phyloP scores from a whole-genome alignment of 495 filamentous ascomycete species.

The Gamarada debralockiae region DNA sequence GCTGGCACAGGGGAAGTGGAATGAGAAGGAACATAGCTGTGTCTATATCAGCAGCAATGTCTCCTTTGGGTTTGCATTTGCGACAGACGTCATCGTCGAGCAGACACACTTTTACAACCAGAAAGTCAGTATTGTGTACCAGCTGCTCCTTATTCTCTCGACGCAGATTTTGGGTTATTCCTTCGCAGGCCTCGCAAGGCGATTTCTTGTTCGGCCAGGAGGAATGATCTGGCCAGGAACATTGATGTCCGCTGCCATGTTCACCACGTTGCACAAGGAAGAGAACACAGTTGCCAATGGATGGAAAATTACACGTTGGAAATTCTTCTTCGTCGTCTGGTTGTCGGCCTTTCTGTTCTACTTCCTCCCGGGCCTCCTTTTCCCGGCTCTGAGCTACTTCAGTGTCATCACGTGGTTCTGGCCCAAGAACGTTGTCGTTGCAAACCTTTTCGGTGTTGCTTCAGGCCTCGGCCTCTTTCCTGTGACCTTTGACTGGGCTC shows the following conservation, averaged over 20 bases:
- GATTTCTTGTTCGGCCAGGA: conserved; percentile 75
- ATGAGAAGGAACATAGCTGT: conserved; percentile 82
- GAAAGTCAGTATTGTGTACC: conserved; percentile 67
- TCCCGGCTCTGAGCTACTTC: conserved; percentile 87
- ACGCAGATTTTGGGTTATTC: conserved; percentile 84
- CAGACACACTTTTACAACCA: conserved; percentile 86
- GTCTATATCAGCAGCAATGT: conserved; percentile 89
- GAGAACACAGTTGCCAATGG: conserved; percentile 78
- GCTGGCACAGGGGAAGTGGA: conserved; percentile 79
- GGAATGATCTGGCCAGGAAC: conserved; percentile 94
- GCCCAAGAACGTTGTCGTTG: conserved; percentile 69
- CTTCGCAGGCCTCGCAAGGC: conserved; percentile 74
- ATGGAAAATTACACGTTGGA: conserved; percentile 76
- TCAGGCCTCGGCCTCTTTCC: conserved; percentile 84
- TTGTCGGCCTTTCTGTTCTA: conserved; percentile 67
- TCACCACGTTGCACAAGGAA: conserved; percentile 80
- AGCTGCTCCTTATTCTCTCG: conserved; percentile 74
- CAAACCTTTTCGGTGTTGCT: conserved; percentile 80
- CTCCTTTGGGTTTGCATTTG: conserved; percentile 86
- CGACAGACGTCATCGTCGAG: conserved; percentile 81
- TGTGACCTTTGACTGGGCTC: conserved; percentile 90
- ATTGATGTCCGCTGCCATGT: conserved; percentile 82
- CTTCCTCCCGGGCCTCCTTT: conserved; percentile 78
- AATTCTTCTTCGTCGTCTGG: conserved; percentile 77
- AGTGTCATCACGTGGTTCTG: conserved; percentile 90